Evolutionary conservation across 257 asterid species (phyloP).

Genomic region (Plantago ovata): DNA sequence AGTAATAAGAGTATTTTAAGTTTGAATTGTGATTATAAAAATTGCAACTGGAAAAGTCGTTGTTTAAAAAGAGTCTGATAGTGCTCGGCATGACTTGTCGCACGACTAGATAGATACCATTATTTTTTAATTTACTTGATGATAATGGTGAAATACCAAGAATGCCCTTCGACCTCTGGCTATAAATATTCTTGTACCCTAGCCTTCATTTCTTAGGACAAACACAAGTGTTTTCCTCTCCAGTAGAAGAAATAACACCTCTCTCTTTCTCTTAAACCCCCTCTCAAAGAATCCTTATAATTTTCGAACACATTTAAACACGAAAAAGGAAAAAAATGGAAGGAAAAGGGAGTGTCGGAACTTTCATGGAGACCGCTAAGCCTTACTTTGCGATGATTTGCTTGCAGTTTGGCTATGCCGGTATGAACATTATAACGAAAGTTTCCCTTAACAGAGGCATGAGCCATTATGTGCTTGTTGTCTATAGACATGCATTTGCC

Average conservation of each 20-base stretch:
- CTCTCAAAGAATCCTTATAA: neutral
- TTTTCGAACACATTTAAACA: neutral
- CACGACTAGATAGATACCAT: no score
- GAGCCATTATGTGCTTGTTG: slow-evolving; percentile 93
- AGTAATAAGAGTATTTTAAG: no score
- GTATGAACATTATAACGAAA: slow-evolving; percentile 87
- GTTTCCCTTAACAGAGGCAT: slow-evolving; percentile 85
- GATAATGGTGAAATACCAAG: slow-evolving; percentile 17
- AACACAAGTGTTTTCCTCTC: slow-evolving; percentile 75
- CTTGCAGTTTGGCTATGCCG: slow-evolving; percentile 91
- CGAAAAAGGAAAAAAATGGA: slow-evolving; percentile 43
- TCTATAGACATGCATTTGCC: slow-evolving; percentile 92
- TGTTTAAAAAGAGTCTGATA: no score
- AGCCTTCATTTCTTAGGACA: slow-evolving; percentile 46
- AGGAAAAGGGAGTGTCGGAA: slow-evolving; percentile 46
- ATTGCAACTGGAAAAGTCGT: no score
- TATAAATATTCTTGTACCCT: slow-evolving; percentile 42
- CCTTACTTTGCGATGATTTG: slow-evolving; percentile 87
- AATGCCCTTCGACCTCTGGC: slow-evolving; percentile 11
- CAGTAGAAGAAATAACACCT: neutral
- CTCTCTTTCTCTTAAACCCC: neutral
- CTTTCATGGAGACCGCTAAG: slow-evolving; percentile 48
- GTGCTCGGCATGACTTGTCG: no score
- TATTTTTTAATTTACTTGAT: no score
- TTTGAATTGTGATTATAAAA: no score